Evolutionary conservation across 176 grass and related monocot species (phyloP), one percentile per base, ranked within the genome.

Genomic region (Secale cereale): DNA sequence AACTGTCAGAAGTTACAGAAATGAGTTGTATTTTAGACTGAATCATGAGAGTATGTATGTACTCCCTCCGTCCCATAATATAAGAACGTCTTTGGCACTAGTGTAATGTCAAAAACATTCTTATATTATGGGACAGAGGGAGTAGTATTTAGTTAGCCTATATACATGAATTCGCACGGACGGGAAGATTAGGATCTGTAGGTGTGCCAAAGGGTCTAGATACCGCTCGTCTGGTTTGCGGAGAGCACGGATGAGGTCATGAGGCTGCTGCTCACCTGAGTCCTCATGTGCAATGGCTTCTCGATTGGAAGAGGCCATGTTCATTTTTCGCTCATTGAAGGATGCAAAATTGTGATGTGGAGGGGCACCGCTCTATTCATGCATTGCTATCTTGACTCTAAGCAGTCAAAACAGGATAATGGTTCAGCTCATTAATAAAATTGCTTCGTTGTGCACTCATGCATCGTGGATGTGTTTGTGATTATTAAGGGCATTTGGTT

Each of bases 231-330:
- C 31, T 82, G 41, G 78, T 17, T 80, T 32, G 45, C 7, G 70
- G 52, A 45, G 70, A 27, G 48, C 36, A 79, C 87, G 68, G 71
- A 77, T 87, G 92, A 59, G 92, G 78, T 85, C 87, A 77, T 87
- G 92, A 59, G 92, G 78, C 87, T 88, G 15, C 85, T 88, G 88
- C 77, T 86, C 66, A 91, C 33, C 28, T 78, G 86, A 92, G 90
- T 92, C 86, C 87, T 85, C 88, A 73, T 80, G 86, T 57, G 77
- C 13, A 64, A 81, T 29, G 33, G 17, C 64, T 63, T 20, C 81
- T 62, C 3, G 37, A 27, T 31, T 87, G 50, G 79, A 89, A 41
- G 33, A 76, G 16, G 13, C n/a, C 43, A n/a, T 52, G 20, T 76
- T 91, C 61, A 62, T 75, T 84, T 80, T 84, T 76, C 46, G 36